Percentiles rank a stretch among this genome's conserved stretches.
Conservation (phyloP, 202 grass and related monocot genomes). For the Setaria italica region DNA sequence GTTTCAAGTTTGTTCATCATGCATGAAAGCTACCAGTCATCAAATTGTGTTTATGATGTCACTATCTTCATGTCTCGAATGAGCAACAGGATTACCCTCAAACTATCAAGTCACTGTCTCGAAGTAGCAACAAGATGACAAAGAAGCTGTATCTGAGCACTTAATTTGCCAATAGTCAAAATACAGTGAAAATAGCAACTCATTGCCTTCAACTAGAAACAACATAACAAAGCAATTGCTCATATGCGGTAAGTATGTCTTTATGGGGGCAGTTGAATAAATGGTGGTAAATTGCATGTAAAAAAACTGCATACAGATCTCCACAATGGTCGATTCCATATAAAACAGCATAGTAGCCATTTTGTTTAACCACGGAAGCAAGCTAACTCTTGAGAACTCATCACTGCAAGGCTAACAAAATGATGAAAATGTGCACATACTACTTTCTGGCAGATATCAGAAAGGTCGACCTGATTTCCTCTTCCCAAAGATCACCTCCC, state of each 20-base stretch:
- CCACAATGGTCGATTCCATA: background rate
- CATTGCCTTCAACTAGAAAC: background rate
- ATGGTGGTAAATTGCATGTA: slow-evolving; percentile 36
- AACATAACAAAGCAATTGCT: slow-evolving; percentile 26
- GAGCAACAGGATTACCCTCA: too few species aligned
- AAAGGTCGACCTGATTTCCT: slow-evolving; percentile 56
- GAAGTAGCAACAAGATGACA: too few species aligned
- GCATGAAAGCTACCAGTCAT: too few species aligned
- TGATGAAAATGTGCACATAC: slow-evolving; percentile 53
- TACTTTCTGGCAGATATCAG: slow-evolving; percentile 49
- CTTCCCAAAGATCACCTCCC: slow-evolving; percentile 82
- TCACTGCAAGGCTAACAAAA: slow-evolving; percentile 19
- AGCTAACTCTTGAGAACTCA: slow-evolving; percentile 11
- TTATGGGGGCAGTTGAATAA: background rate
- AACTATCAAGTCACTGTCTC: too few species aligned
- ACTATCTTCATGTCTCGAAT: too few species aligned
- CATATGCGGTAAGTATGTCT: background rate
- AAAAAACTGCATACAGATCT: slow-evolving; percentile 29
- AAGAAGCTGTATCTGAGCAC: too few species aligned
- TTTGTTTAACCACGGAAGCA: slow-evolving; percentile 37
- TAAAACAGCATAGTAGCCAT: slow-evolving; percentile 30
- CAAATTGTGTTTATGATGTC: too few species aligned
- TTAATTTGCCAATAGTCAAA: too few species aligned
- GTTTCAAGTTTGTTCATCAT: too few species aligned
- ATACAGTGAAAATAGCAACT: too few species aligned